phyloP scores from a whole-genome alignment of 495 filamentous ascomycete species.

The Penicillium nucicola region DNA sequence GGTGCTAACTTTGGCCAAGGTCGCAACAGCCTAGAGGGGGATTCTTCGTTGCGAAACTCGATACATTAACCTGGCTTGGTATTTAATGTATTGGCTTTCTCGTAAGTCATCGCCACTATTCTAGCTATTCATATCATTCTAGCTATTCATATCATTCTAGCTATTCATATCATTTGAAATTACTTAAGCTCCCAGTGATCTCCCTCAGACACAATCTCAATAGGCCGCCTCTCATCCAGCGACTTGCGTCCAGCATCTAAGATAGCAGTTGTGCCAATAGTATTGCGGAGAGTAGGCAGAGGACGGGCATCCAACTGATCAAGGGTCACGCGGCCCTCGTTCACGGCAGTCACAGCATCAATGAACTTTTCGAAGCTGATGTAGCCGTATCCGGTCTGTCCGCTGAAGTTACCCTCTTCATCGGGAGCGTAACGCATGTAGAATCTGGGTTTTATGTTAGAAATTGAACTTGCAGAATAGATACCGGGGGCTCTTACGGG shows the following conservation, averaged over 20 bases:
- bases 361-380: constrained; percentile 96
- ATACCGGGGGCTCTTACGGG: constrained; percentile 43
- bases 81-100: no score
- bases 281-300: constrained; percentile 82
- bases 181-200: constrained; percentile 70
- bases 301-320: constrained; percentile 75
- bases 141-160: no score
- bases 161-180: constrained; percentile 17
- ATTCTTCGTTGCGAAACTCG: no score
- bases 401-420: constrained; percentile 90
- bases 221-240: constrained; percentile 73
- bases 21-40: no score
- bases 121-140: no score
- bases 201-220: constrained; percentile 64
- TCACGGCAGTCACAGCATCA: constrained; percentile 76
- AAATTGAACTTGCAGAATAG: neutral
- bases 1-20: no score
- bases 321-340: constrained; percentile 66
- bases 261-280: constrained; percentile 87
- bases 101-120: no score
- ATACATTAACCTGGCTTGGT: no score
- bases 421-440: constrained; percentile 97
- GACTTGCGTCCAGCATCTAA: constrained; percentile 79
- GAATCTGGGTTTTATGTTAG: constrained; percentile 47
- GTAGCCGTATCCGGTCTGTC: constrained; percentile 90